These are phyloP conservation scores for Geranium incanum DNA, from an alignment of 441 rosid genomes.

Conservation along the genomic window DNA sequence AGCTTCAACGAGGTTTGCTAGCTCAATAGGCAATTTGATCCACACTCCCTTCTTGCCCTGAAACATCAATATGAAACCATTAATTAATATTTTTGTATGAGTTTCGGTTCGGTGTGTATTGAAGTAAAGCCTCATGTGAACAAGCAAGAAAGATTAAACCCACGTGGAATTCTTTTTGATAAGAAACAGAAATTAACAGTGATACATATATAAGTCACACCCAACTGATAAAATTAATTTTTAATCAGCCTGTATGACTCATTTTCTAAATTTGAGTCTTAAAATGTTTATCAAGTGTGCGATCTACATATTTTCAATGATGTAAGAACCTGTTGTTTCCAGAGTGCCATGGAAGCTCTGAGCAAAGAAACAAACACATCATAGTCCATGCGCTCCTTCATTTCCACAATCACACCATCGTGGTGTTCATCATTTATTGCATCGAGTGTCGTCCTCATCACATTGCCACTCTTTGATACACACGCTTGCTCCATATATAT, in stretches of 20 bases:
- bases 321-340: slow-evolving; percentile 57
- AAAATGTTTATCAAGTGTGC: neutral
- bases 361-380: slow-evolving; percentile 45
- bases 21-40: slow-evolving; percentile 69
- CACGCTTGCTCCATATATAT: too few relatives aligned
- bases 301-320: neutral
- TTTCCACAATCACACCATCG: slow-evolving; percentile 65
- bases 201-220: too few relatives aligned
- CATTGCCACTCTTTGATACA: too few relatives aligned
- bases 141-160: neutral
- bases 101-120: neutral
- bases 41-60: slow-evolving; percentile 81
- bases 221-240: too few relatives aligned
- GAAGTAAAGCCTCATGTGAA: neutral
- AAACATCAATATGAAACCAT: neutral
- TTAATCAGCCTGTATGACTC: too few relatives aligned
- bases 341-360: slow-evolving; percentile 44
- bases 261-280: too few relatives aligned
- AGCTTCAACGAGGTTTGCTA: slow-evolving; percentile 53
- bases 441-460: slow-evolving; percentile 22
- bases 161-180: rapidly evolving
- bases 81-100: neutral
- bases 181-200: neutral
- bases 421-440: slow-evolving; percentile 43
- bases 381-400: slow-evolving; percentile 47